Conservation (phyloP, 352 stramenopile genomes). For the Aphanomyces astaci region DNA sequence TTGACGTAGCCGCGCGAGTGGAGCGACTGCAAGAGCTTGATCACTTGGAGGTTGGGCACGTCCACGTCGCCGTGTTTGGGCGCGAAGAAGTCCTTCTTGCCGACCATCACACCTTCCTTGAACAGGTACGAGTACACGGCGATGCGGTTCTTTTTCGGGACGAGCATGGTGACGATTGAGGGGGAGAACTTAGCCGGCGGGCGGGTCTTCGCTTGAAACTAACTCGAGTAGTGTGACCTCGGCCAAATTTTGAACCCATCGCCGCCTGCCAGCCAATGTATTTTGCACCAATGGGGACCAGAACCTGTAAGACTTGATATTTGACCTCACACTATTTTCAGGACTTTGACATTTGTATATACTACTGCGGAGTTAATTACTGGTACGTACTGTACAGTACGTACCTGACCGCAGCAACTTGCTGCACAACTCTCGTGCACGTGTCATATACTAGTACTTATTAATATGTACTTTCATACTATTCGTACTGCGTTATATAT, state of each 20-base stretch:
- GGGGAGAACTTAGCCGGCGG: constrained; percentile 83
- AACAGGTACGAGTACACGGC: constrained; percentile 98
- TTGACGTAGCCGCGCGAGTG: constrained; percentile 96
- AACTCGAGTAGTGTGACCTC: not conserved
- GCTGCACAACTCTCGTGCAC: too few species aligned
- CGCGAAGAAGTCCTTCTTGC: constrained; percentile 83
- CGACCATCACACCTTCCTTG: constrained; percentile 89
- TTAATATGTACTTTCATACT: too few species aligned
- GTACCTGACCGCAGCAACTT: too few species aligned
- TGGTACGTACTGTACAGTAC: too few species aligned
- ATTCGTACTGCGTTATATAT: too few species aligned
- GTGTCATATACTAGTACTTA: too few species aligned
- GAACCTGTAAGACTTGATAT: not conserved
- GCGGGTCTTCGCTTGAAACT: constrained; percentile 72
- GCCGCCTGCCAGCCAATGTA: constrained; percentile 6
- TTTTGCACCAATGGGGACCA: constrained; percentile 3
- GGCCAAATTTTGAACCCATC: too few species aligned
- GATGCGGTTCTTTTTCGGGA: constrained; percentile 98
- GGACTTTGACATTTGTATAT: not conserved
- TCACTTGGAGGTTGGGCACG: constrained; percentile 97
- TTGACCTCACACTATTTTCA: not conserved
- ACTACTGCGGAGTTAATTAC: too few species aligned
- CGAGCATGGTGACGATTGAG: constrained; percentile 57
- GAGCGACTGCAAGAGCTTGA: constrained; percentile 98
- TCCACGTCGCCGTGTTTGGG: constrained; percentile 95